These are phyloP conservation scores for Euphorbia lathyris DNA, from an alignment of 345 rosid genomes.

Conservation along the genomic window DNA sequence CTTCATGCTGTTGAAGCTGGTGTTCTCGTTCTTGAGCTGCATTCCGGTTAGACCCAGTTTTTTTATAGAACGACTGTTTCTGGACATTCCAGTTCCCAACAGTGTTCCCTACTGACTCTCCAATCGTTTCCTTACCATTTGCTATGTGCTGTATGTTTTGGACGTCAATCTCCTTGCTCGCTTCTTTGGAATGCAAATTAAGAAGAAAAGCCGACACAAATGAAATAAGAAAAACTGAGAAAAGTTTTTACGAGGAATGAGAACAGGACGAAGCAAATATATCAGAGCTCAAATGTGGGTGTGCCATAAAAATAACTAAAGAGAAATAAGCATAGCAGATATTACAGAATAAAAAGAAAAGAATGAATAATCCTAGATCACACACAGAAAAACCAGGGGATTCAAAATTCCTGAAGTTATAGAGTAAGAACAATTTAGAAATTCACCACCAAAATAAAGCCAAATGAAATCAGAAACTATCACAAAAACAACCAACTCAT, in stretches of 20 bases:
- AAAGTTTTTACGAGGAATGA: neutral
- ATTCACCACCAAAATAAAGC: too few relatives aligned
- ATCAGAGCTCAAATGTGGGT: neutral
- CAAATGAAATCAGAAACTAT: neutral
- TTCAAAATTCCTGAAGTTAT: neutral
- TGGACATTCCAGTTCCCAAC: conserved; percentile 55
- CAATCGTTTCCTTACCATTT: conserved; percentile 40
- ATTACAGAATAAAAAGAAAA: neutral
- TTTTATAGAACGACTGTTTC: conserved; percentile 41
- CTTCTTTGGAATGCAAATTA: conserved; percentile 42
- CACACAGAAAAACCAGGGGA: neutral
- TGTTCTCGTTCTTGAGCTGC: conserved; percentile 1
- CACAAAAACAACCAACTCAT: neutral
- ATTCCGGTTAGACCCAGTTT: conserved; percentile 39
- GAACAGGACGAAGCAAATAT: neutral
- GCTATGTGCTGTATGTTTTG: conserved; percentile 59
- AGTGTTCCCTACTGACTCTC: conserved; percentile 42
- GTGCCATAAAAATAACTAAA: neutral
- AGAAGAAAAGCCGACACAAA: neutral
- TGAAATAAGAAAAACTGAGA: neutral
- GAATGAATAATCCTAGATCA: neutral
- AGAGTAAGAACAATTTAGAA: too few relatives aligned
- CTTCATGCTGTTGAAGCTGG: neutral
- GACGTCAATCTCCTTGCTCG: conserved; percentile 41
- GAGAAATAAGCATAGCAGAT: too few relatives aligned